Evolutionary conservation across 2,329 filamentous ascomycete species (phyloP).

Genomic region (Neurospora sp.): DNA sequence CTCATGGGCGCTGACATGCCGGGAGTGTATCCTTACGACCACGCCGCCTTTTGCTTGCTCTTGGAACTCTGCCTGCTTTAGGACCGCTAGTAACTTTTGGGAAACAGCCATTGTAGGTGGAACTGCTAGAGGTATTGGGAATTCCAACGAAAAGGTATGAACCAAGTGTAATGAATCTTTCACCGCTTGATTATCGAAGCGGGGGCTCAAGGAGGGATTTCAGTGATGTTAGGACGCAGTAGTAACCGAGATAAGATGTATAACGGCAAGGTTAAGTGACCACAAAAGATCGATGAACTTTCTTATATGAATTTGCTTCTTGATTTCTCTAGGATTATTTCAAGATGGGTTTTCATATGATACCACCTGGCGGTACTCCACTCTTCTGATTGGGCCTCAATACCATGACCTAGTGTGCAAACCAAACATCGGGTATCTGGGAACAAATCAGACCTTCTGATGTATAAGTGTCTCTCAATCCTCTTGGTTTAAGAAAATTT

Average conservation of each 20-base stretch:
- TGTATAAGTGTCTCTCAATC: background rate
- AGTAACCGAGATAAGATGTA: background rate
- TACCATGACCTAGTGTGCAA: no score
- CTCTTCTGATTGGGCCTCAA: no score
- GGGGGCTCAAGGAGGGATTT: background rate
- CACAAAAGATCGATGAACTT: no score
- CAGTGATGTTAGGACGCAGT: background rate
- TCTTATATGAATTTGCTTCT: no score
- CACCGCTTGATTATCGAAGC: background rate
- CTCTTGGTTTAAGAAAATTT: background rate
- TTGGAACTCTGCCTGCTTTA: background rate
- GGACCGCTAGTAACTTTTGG: background rate
- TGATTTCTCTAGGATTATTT: no score
- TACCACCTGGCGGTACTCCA: no score
- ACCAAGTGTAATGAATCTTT: background rate
- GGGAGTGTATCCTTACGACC: background rate
- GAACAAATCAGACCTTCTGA: background rate
- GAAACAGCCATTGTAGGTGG: background rate
- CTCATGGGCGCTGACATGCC: background rate
- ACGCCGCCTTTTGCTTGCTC: background rate
- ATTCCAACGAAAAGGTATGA: background rate
- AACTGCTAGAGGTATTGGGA: background rate
- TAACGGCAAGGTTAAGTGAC: background rate
- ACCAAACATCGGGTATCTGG: background rate
- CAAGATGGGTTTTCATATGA: no score